Base-by-base conservation (phyloP, 164 flowering plant species). In the Kalanchoe fedtschenkoi region DNA sequence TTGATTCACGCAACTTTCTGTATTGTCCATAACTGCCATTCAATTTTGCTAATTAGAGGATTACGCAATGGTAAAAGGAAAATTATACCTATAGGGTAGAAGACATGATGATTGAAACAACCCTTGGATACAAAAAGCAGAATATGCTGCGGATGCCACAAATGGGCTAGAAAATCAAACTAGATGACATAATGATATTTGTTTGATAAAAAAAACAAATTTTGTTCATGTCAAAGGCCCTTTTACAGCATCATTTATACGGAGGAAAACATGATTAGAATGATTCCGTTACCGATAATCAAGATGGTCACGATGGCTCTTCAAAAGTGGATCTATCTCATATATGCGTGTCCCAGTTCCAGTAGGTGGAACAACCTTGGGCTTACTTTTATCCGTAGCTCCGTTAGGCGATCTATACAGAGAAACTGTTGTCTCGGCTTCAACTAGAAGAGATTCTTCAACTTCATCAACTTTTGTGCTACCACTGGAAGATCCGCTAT, bases 331-430 rank as follows among this genome's bases (percentile, higher is more conserved):
- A 70, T 93, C 97, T 61, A 88, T 84, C 62, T 89, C 87, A 70
- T 86, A 89, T 74, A 93, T 93, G 75, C 62, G 83, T 68, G 80
- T 75, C 56, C 96, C 97, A 37, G 51, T 43, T 47, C 98, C 91
- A 70, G 97, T 90, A 42, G 88, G 96, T 60, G 96, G 89, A 70
- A 93, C 72, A 38, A 74, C 44, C 62, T 66, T 79, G 66, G 65
- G 58, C 70, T 46, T 71, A 44, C 65, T 71, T 65, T 66, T 77
- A 16, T 16, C 71, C 10, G 67, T 68, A 26, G 42, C 28, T 3
- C 16, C 56, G 26, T 51, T 51, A 28, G 56, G 28, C 6, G 30
- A 24, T 34, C 62, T 71, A 42, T 41, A 61, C 29, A 65, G 34
- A 43, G 63, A 59, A 64, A 39, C 64, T 19, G 73, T 37, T 29